Base-by-base conservation (phyloP, 208 protist genomes). In the Acanthamoeba divionensis region DNA sequence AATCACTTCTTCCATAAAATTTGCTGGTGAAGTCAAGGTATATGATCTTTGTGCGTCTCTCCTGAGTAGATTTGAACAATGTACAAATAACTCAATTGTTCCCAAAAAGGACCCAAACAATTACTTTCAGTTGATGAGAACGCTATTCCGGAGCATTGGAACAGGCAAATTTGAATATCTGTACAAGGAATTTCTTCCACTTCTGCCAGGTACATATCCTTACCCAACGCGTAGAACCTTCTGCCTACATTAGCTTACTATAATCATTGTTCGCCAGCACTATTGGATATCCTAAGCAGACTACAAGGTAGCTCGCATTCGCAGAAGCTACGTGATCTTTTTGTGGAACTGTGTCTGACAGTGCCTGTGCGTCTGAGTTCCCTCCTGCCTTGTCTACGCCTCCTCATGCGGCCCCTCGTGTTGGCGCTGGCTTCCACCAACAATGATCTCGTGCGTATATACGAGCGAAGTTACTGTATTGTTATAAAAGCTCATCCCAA, bases 281-380 rank as follows among this genome's bases (percentile, higher is more conserved):
- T 96, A 10, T 65, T 96, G 0, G 92, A 93, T 18, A 60, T 60
- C 7, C 62, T 96, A 13, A 95, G 93, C 48, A 41, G 89, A 8
- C 21, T 95, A 0, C 54, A 90, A 0, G 7, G 38, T 10, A 93
- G 80, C 10, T 52, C 60, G 5, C 88, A 94, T 52, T 18, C 71
- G 12, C 57, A 52, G 13, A 63, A 91, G 1, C 26, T 96, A 33
- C 66, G 79, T 6, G 48, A 95, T 4, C 54, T 96, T 4, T 93
- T 95, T 38, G 89, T 97, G 10, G 96, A 97, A 88, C 90, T 97
- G 12, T 93, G 93, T 33, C 90, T 97, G 8, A 96, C 95, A 3
- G 91, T 97, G 10, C 96, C 96, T 1, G 93, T 96, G 12, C 91
- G 94, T 36, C 92, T 97, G 9, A 92, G 41, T 9, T 88, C 93